Conservation (phyloP, 2,329 filamentous ascomycete genomes). For the Penicillium hesseltinei region DNA sequence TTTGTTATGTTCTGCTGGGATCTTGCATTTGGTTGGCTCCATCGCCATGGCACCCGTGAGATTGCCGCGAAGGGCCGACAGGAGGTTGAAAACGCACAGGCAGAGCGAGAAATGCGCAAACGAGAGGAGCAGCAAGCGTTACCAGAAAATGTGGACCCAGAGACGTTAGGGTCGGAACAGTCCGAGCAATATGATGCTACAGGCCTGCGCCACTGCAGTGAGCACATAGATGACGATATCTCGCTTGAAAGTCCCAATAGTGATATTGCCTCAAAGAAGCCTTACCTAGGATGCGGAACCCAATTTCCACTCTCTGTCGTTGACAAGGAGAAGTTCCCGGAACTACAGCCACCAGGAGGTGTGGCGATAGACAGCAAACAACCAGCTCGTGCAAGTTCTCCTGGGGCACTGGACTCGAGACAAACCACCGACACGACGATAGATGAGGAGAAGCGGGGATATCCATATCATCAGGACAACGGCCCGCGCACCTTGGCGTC, state of each 20-base stretch:
- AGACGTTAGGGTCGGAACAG: not conserved
- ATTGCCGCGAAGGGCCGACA: conserved; percentile 58
- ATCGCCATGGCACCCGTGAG: conserved; percentile 61
- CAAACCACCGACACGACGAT: conserved; percentile 7
- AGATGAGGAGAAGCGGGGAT: conserved; percentile 34
- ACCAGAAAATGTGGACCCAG: not conserved
- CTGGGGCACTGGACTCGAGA: conserved; percentile 1
- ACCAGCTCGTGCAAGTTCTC: not conserved
- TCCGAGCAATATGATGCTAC: not conserved
- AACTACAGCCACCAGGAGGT: not conserved
- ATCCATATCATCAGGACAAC: conserved; percentile 5
- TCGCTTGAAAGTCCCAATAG: not conserved
- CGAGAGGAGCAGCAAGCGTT: not conserved
- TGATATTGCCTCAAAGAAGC: not conserved
- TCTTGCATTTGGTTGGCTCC: conserved; percentile 60
- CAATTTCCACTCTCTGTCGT: conserved; percentile 5
- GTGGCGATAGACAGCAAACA: not conserved
- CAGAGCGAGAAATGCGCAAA: conserved; percentile 41
- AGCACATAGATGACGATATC: not conserved
- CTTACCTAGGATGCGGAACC: not conserved
- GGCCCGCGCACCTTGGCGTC: conserved; percentile 54
- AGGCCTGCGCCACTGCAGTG: not conserved
- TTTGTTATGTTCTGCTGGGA: conserved; percentile 69
- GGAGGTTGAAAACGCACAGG: conserved; percentile 48
- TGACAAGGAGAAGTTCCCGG: conserved; percentile 13